These are phyloP conservation scores for Polyrhizophydium stewartii DNA, from an alignment of 371 early-diverging fungal species.

Conservation along the genomic window DNA sequence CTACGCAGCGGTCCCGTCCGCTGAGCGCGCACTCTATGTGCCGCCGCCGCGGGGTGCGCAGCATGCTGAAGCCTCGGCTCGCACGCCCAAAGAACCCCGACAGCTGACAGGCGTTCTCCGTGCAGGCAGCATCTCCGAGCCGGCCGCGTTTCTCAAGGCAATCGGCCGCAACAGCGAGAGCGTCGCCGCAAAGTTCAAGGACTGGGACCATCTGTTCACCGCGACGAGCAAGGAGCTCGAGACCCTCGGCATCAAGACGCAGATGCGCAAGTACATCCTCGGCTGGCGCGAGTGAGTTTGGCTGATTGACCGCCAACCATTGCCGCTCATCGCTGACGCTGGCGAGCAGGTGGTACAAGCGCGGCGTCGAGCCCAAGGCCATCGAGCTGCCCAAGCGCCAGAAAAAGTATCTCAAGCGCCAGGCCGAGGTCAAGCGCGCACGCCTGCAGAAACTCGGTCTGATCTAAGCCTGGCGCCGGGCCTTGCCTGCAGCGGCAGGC, in stretches of 20 bases:
- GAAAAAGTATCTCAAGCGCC: conserved; percentile 33
- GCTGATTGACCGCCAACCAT: too few species aligned
- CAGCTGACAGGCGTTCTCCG: too few species aligned
- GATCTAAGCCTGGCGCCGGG: neutral
- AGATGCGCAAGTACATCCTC: conserved; percentile 45
- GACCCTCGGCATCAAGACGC: conserved; percentile 40
- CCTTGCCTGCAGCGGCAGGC: too few species aligned
- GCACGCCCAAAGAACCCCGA: too few species aligned
- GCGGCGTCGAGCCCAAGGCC: conserved; percentile 27
- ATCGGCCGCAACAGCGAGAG: conserved; percentile 50
- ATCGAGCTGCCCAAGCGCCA: conserved; percentile 29
- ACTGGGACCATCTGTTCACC: conserved; percentile 57
- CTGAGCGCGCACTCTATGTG: too few species aligned
- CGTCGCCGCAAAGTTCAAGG: conserved; percentile 51
- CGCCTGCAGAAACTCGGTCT: conserved; percentile 33
- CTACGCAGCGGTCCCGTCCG: too few species aligned
- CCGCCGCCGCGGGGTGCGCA: too few species aligned
- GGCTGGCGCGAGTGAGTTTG: conserved; percentile 31
- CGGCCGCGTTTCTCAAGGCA: conserved; percentile 43
- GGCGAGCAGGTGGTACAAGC: conserved; percentile 18
- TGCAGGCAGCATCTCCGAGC: conserved; percentile 2
- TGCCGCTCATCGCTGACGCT: neutral
- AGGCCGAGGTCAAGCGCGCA: conserved; percentile 26
- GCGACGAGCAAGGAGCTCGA: conserved; percentile 47
- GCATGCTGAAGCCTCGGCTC: too few species aligned